Evolutionary conservation across 2,329 filamentous ascomycete species (phyloP).

Genomic region (Cadophora sp.): DNA sequence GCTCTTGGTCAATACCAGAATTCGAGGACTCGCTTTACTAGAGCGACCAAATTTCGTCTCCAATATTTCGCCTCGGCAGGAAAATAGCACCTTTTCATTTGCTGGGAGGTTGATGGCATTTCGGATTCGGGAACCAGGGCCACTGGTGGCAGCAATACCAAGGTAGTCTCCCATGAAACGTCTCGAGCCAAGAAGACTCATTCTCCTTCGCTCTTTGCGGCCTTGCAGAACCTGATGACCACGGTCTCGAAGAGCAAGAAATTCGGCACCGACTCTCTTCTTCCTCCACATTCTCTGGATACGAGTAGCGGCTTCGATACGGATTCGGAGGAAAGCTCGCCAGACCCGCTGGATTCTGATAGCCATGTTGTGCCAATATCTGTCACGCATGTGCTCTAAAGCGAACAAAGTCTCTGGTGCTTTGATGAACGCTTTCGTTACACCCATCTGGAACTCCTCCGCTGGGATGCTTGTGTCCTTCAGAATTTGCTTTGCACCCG

Average conservation of each 20-base stretch:
- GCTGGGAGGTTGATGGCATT: conserved; percentile 72
- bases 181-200: conserved; percentile 89
- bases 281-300: conserved; percentile 97
- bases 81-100: conserved; percentile 84
- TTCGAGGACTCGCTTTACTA: conserved; percentile 88
- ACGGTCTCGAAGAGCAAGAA: conserved; percentile 84
- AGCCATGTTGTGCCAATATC: conserved; percentile 99
- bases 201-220: conserved; percentile 89
- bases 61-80: conserved; percentile 86
- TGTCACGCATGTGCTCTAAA: conserved; percentile 94
- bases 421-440: conserved; percentile 97
- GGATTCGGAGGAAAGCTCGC: conserved; percentile 93
- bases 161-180: conserved; percentile 96
- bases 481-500: conserved; percentile 88
- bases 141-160: conserved; percentile 80
- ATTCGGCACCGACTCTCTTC: conserved; percentile 88
- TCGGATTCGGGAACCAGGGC: conserved; percentile 82
- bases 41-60: conserved; percentile 96
- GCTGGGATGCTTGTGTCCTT: conserved; percentile 95
- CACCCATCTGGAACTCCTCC: conserved; percentile 97
- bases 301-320: conserved; percentile 88
- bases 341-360: conserved; percentile 96
- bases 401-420: conserved; percentile 97
- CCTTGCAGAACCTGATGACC: conserved; percentile 83
- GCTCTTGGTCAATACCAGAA: conserved; percentile 81